Evolutionary conservation across 2,329 filamentous ascomycete genomes (phyloP), one percentile per base, ranked within the genome.

Genomic region (Arthrobotrys iridis): DNA sequence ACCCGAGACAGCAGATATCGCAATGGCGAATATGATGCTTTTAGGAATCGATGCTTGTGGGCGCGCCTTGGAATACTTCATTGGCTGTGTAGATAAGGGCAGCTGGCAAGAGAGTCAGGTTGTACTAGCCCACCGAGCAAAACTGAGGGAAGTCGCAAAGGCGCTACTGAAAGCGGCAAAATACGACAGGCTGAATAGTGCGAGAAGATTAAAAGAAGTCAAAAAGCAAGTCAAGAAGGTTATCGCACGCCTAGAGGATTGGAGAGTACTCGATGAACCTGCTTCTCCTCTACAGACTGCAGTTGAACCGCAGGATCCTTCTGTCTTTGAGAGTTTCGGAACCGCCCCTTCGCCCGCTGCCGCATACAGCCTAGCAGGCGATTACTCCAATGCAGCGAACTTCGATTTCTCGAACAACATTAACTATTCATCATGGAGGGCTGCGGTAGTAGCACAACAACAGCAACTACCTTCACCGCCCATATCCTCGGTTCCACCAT

Each of bases 21-120:
- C 72, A 3, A 72, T 74, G 48, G 71, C 70, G n/a, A 77, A 77
- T 40, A 77, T 77, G 76, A 71, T 77, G 68, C 11, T 77, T 10
- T 28, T 77, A 7, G 76, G 76, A 4, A 66, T 77, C 22, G 76
- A 77, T 22, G 76, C 76, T 11, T 77, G 76, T 15, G 71, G 68
- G 6, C 43, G 76, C 6, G 64, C 76, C 10, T 37, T 77, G 13
- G 70, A 77, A 22, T 65, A 75, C 20, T 63, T 77, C 20, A 48
- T 76, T 6, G 52, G 71, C 13, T 70, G 64, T 24, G 65, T 76
- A 35, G 70, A 74, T 40, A 67, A 63, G 40, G 62, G 62, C 3
- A 74, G 55, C 43, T 74, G 70, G 70, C 52, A 66, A 40, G 70
- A 74, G 40, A 74, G 70, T 24, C 70, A 74, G 20, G 37, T 75